Base-by-base conservation (phyloP, 192 early-diverging fungal genomes). In the Coemansia sp. region DNA sequence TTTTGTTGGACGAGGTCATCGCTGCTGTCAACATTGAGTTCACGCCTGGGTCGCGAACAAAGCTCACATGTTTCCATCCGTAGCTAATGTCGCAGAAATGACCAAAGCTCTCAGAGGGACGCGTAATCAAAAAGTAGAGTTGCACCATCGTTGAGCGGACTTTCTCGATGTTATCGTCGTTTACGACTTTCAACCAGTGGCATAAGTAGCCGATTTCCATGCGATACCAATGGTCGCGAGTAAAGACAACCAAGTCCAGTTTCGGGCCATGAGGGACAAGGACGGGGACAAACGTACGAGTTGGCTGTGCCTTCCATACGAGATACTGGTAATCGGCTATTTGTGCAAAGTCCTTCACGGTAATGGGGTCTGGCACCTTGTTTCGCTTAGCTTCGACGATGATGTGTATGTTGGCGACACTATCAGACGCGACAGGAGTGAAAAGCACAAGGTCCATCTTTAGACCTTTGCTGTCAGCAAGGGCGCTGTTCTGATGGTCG, bases 51-150 rank as follows among this genome's bases (percentile, higher is more conserved):
- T 24, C n/a, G n/a, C 22, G 49, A 24, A 31, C 31, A 38, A 68
- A 68, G 11, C 31, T 1, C n/a, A 67, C 22, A 3, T 55, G 41
- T 7, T 18, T 1, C 2, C 16, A 27, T 5, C 16, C 31, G 3
- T 1, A 2, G 24, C 61, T 12, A 64, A 44, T 16, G 18, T 65
- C 64, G 27, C 64, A 65, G 12, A 65, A n/a, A 24, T 65, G 64
- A 12, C 64, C 64, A 51, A 65, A 65, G 6, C n/a, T n/a, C n/a
- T n/a, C n/a, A n/a, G n/a, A n/a, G n/a, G n/a, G n/a, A n/a, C n/a
- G n/a, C n/a, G n/a, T n/a, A n/a, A n/a, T n/a, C n/a, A n/a, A n/a
- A n/a, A n/a, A n/a, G n/a, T n/a, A n/a, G n/a, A n/a, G n/a, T n/a
- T n/a, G n/a, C n/a, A n/a, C n/a, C n/a, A n/a, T n/a, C n/a, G n/a